Evolutionary conservation across 176 grass and related monocot genomes (phyloP), one percentile per base, ranked within the genome.

Genomic region (Oryza nivara): DNA sequence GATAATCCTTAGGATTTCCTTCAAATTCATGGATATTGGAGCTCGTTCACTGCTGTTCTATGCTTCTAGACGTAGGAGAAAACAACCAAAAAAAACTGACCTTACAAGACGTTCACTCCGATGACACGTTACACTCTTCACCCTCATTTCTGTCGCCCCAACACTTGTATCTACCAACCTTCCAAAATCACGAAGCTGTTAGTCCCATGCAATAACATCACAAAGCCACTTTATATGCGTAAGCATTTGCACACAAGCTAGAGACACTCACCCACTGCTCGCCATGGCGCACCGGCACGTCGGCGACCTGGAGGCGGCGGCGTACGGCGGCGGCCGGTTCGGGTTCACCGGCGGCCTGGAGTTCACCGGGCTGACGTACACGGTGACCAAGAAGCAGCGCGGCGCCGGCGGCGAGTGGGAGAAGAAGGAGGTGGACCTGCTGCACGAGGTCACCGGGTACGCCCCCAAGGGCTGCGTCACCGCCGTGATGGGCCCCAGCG

Each of bases 401-500:
- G 84, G 80, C 11, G 71, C 58, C n/a, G 87, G 77, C 45, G 90
- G 84, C 11, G 84, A 80, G 80, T 87, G 84, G 87, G 76, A 70
- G 76, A 77, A 86, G 80, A 83, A 92, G 87, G 91, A 89, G 80
- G 87, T 92, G 91, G 80, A 92, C 84, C 83, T 96, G 64, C 89
- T 96, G 38, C 87, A 89, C 58, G 84, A 80, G 38, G 86, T 96
- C 73, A 93, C 91, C 0, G 89, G 94, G 38, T 88, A 91, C 72
- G 94, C 89, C 13, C 89, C 88, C 61, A 90, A 93, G 54, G 86
- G 94, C 0, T 92, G 87, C 86, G 83, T 96, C 45, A 88, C 92
- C 1, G 91, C 91, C 73, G 81, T 94, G 12, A 89, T 92, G 74
- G 94, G 94, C 1, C 91, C 94, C 12, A 97, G 91, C 77, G 94